Conservation (phyloP, 768 basidiomycete genomes). For the Mycena amicta region DNA sequence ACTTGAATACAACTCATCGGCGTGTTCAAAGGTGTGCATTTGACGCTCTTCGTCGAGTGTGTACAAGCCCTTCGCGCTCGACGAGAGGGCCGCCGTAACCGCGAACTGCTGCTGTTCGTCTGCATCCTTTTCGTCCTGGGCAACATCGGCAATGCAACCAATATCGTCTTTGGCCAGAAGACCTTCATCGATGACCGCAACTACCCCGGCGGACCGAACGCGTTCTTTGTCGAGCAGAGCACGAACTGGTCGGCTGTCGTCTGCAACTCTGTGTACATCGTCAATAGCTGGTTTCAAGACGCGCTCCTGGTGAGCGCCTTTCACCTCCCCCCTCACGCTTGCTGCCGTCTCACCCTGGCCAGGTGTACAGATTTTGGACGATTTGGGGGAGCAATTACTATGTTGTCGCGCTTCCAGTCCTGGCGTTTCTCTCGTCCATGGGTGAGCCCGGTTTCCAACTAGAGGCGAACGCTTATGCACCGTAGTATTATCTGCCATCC, state of each 20-base stretch:
- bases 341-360: no score
- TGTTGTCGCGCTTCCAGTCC: background rate
- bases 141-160: slow-evolving; percentile 10
- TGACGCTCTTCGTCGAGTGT: background rate
- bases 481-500: slow-evolving; percentile 1
- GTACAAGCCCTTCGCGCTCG: background rate
- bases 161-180: slow-evolving; percentile 10
- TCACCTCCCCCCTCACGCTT: no score
- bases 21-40: background rate
- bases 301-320: background rate
- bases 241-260: slow-evolving; percentile 10
- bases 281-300: slow-evolving; percentile 11
- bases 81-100: background rate
- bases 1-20: background rate
- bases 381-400: slow-evolving; percentile 2
- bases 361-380: slow-evolving; percentile 4
- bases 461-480: background rate
- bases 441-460: background rate
- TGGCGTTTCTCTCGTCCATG: slow-evolving; percentile 1
- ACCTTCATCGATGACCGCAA: slow-evolving; percentile 15
- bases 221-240: slow-evolving; percentile 13
- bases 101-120: slow-evolving; percentile 4
- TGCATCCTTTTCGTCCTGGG: slow-evolving; percentile 13
- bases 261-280: slow-evolving; percentile 10
- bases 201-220: slow-evolving; percentile 16